Percentiles rank a stretch among this genome's conserved stretches.
Evolutionary conservation across 345 rosid genomes (phyloP).

Genomic region (Gossypium arboreum): DNA sequence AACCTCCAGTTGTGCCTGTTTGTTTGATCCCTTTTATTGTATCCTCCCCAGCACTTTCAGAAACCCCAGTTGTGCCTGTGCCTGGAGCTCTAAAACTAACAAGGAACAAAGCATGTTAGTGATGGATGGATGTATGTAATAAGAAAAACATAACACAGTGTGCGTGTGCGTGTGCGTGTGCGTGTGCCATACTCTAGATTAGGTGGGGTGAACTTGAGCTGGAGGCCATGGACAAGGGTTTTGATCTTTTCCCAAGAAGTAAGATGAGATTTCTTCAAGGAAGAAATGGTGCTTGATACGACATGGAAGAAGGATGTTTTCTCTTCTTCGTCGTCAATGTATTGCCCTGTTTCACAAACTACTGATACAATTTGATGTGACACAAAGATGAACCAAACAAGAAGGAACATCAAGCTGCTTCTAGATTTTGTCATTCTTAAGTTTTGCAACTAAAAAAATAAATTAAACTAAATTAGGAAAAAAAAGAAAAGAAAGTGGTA

Average conservation of each 20-base stretch:
- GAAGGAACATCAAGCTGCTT: slow-evolving; percentile 15
- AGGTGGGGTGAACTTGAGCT: slow-evolving; percentile 49
- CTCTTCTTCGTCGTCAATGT: slow-evolving; percentile 24
- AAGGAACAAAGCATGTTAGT: background rate
- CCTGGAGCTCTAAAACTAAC: slow-evolving; percentile 47
- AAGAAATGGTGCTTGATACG: slow-evolving; percentile 23
- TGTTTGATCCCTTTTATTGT: too few species aligned
- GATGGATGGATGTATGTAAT: background rate
- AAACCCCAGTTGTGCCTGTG: slow-evolving; percentile 15
- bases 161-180: background rate
- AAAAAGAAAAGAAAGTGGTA: background rate
- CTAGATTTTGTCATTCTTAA: slow-evolving; percentile 24
- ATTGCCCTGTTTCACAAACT: slow-evolving; percentile 22
- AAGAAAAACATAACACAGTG: background rate
- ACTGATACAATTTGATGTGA: slow-evolving; percentile 15
- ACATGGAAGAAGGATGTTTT: slow-evolving; percentile 32
- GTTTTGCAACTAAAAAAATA: background rate
- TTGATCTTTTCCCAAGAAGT: slow-evolving; percentile 58
- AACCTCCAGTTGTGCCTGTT: slow-evolving; percentile 14
- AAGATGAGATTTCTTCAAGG: slow-evolving; percentile 36
- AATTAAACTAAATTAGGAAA: background rate
- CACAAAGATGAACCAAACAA: slow-evolving; percentile 22
- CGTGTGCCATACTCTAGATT: slow-evolving; percentile 46
- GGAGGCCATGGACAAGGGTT: slow-evolving; percentile 38
- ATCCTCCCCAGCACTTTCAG: slow-evolving; percentile 10